Conservation (phyloP, 2,329 filamentous ascomycete species). For the Berkeleyomyces rouxiae region DNA sequence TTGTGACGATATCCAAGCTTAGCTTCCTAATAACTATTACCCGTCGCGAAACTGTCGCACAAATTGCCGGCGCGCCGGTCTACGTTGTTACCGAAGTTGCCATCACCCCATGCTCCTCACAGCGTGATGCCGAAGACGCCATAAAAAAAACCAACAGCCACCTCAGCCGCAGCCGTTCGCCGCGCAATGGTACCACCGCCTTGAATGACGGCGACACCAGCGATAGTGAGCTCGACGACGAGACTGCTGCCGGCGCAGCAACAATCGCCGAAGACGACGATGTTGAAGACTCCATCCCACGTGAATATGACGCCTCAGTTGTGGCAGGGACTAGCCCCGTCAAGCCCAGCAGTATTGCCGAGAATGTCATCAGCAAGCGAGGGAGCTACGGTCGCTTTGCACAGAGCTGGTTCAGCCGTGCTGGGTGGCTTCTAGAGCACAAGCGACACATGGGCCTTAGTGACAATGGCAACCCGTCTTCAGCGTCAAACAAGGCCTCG, state of each 20-base stretch:
- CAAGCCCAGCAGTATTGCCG: constrained; percentile 49
- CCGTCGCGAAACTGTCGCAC: constrained; percentile 72
- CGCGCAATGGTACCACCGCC: background rate
- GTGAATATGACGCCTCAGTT: constrained; percentile 20
- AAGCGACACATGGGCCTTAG: constrained; percentile 54
- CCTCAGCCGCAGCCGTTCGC: constrained; percentile 16
- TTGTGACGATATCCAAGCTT: constrained; percentile 65
- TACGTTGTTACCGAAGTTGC: constrained; percentile 82
- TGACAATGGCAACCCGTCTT: constrained; percentile 18
- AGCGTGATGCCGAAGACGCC: constrained; percentile 54
- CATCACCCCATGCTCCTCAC: constrained; percentile 72
- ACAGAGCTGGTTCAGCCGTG: constrained; percentile 76
- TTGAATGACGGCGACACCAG: constrained; percentile 13
- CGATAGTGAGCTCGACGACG: constrained; percentile 22
- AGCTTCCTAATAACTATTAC: constrained; percentile 81
- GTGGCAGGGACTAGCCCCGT: constrained; percentile 19
- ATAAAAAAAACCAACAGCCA: constrained; percentile 41
- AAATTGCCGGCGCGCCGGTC: constrained; percentile 63
- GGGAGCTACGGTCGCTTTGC: constrained; percentile 83
- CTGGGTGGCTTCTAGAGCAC: constrained; percentile 61
- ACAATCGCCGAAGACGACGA: constrained; percentile 21
- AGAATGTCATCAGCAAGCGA: constrained; percentile 72
- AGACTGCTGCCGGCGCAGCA: constrained; percentile 30
- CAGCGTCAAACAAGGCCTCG: constrained; percentile 24
- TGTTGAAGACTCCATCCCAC: constrained; percentile 26